Evolutionary conservation across 1,284 basidiomycete genomes (phyloP), one percentile per base, ranked within the genome.

Genomic region (Earliella scabrosa): DNA sequence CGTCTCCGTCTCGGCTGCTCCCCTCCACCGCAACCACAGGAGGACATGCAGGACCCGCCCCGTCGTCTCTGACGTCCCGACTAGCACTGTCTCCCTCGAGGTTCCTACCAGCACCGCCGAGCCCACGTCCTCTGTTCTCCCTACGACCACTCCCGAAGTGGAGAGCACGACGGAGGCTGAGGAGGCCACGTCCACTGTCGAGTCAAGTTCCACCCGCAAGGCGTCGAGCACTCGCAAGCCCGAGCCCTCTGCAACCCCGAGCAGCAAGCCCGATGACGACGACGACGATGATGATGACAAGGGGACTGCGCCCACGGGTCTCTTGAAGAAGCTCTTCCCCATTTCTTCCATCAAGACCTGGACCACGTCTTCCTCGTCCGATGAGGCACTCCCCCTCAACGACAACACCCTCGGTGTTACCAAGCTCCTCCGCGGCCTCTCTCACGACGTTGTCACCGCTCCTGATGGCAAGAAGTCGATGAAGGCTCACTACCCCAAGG

Each of bases 401-500:
- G 80, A 82, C 59, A 44, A 52, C 26, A 80, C 81, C 4, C 71
- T 84, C 66, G 66, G 73, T 13, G 76, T 77, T n/a, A 72, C 65
- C 18, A 71, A 77, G 23, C 59, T 73, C 14, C 56, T 81, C 43
- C 61, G 51, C 0, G 66, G 60, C 10, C 70, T 82, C 16, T 54
- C 75, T 8, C 78, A 79, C 65, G 67, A 68, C 47, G 80, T 78
- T 64, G 71, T 73, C 45, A 54, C 65, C 35, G 79, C 78, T 2
- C 79, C 77, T 27, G 80, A 82, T 51, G 79, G 81, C 64, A 78
- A 77, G 70, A 54, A 61, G 47, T 68, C 78, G 7, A 77, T 88
- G 29, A 80, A 82, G 55, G 71, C 87, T 4, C 65, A 79, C 56
- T 89, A 85, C 66, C 85, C 85, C 8, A 72, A 76, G 34, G 73